Conservation (phyloP, 1,284 basidiomycete genomes). For the Trichosporon sp. region DNA sequence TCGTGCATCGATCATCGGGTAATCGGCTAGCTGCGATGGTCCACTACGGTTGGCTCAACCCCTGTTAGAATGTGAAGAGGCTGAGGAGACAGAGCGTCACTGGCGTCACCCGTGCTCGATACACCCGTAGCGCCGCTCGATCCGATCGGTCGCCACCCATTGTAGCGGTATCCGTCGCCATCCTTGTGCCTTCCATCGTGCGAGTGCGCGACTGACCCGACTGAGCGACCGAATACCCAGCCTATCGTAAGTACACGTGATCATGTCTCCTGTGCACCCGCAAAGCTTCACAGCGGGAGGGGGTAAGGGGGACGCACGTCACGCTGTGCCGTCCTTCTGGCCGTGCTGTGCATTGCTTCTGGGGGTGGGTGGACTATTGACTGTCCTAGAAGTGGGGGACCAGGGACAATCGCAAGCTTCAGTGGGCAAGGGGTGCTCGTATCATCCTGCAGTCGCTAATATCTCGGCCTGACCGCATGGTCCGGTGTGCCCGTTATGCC, state of each 20-base stretch:
- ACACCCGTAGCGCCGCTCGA: background rate
- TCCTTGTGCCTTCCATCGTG: background rate
- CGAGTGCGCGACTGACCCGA: background rate
- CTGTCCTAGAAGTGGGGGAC: background rate
- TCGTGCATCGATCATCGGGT: background rate
- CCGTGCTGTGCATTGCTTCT: background rate
- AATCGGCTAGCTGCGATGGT: slow-evolving; percentile 13
- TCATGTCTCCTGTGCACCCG: background rate
- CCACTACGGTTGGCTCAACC: background rate
- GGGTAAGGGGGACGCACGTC: background rate
- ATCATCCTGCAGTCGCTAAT: background rate
- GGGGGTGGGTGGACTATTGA: background rate
- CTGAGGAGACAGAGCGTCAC: background rate
- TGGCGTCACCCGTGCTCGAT: background rate
- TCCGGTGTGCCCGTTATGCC: background rate
- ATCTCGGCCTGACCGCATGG: background rate
- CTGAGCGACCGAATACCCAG: background rate
- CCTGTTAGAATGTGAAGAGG: background rate
- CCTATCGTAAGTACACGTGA: background rate
- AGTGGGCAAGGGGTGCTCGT: background rate
- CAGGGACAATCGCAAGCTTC: background rate
- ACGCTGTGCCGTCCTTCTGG: background rate
- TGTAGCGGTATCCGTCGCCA: background rate
- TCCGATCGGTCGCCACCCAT: slow-evolving; percentile 14
- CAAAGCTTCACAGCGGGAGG: slow-evolving; percentile 8